These are phyloP conservation scores for Artemisia argyi DNA, from an alignment of 129 eudicot species.

Conservation along the genomic window DNA sequence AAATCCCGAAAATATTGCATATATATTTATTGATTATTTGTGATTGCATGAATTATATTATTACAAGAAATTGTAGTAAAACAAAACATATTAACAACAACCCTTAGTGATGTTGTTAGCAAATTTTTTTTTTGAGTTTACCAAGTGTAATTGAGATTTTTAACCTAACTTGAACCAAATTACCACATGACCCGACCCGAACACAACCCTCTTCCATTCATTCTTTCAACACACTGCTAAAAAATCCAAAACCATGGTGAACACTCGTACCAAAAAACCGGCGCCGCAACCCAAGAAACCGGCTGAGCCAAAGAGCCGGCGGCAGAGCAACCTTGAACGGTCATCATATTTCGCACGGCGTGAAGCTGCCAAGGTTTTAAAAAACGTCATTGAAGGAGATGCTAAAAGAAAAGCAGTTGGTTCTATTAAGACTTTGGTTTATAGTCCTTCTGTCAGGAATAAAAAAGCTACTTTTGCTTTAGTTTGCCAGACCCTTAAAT, in stretches of 20 bases:
- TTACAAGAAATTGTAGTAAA: too few species aligned
- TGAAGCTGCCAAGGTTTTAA: conserved; percentile 88
- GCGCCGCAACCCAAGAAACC: conserved; percentile 26
- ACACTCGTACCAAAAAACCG: conserved; percentile 23
- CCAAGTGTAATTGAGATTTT: too few species aligned
- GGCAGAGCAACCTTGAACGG: conserved; percentile 61
- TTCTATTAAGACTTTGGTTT: conserved; percentile 81
- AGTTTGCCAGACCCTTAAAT: conserved; percentile 93
- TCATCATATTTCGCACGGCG: conserved; percentile 87
- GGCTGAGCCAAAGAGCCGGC: conserved; percentile 35
- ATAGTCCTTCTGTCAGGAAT: conserved; percentile 73
- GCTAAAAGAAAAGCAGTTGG: conserved; percentile 77
- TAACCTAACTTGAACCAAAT: too few species aligned
- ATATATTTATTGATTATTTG: too few species aligned
- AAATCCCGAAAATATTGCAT: too few species aligned
- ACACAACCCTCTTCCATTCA: too few species aligned
- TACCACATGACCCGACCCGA: too few species aligned
- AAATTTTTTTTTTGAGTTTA: too few species aligned
- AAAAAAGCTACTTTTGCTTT: conserved; percentile 88
- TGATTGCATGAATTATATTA: too few species aligned
- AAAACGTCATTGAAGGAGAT: conserved; percentile 74
- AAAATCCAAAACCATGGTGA: background rate
- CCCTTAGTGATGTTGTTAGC: too few species aligned
- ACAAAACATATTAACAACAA: too few species aligned
- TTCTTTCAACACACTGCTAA: too few species aligned